phyloP scores from a whole-genome alignment of 2,329 filamentous ascomycete species.

The Fusarium vanettenii region DNA sequence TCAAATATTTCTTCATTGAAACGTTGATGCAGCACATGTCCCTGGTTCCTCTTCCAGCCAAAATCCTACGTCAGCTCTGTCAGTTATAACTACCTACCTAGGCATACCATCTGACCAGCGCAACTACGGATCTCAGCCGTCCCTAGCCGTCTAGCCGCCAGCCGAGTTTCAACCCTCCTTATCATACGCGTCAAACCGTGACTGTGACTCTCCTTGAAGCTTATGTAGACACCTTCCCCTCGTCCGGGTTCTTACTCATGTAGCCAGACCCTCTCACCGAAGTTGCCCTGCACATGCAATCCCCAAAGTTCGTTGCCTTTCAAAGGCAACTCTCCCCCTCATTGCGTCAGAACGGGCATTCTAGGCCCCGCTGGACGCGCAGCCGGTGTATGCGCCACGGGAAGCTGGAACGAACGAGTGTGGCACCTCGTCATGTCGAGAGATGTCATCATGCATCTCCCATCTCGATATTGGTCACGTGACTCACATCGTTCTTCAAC shows the following conservation, averaged over 20 bases:
- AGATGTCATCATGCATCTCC: conserved; percentile 35
- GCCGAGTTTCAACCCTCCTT: background rate
- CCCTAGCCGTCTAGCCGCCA: conserved; percentile 16
- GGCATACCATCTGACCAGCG: conserved; percentile 7
- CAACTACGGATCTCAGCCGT: conserved; percentile 12
- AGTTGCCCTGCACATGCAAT: background rate
- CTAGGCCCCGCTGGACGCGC: conserved; percentile 23
- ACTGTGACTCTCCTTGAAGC: background rate
- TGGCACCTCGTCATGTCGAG: conserved; percentile 19
- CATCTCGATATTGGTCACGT: conserved; percentile 24
- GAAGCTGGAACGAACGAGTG: conserved; percentile 30
- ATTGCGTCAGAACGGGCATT: conserved; percentile 28
- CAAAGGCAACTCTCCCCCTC: background rate
- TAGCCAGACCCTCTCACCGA: conserved; percentile 17
- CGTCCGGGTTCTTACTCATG: background rate
- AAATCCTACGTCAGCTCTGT: conserved; percentile 28
- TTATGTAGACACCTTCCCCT: conserved; percentile 1
- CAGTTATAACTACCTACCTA: background rate
- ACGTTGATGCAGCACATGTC: background rate
- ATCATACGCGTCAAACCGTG: background rate
- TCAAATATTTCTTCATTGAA: background rate
- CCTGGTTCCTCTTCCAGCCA: background rate
- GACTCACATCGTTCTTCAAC: conserved; percentile 4
- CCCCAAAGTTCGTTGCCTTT: conserved; percentile 6
- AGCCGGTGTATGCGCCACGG: conserved; percentile 26